Conservation (phyloP, 805 yeast species). For the Saccharomycopsis schoenii region DNA sequence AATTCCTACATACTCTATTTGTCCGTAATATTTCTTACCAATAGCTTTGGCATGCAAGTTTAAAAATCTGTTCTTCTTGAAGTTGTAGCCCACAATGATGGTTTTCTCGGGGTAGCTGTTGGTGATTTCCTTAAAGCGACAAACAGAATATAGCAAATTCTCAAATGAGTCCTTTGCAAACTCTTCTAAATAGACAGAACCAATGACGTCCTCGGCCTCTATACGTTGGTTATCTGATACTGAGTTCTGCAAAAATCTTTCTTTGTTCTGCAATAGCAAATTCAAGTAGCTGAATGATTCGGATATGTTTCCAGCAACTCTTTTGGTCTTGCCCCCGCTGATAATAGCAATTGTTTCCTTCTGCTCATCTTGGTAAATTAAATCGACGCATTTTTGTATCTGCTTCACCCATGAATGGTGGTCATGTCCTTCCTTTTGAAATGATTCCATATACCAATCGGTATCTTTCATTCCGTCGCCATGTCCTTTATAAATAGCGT, state of each 20-base stretch:
- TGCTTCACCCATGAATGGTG: conserved; percentile 59
- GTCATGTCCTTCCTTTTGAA: conserved; percentile 62
- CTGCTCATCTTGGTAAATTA: conserved; percentile 25
- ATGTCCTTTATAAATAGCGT: conserved; percentile 16
- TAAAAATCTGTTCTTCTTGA: conserved; percentile 54
- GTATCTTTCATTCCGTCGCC: conserved; percentile 33
- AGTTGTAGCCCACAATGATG: conserved; percentile 64
- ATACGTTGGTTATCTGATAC: background rate
- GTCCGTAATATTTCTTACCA: conserved; percentile 18
- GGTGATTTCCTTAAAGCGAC: conserved; percentile 39
- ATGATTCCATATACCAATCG: conserved; percentile 62
- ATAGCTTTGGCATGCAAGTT: conserved; percentile 45
- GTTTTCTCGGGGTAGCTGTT: conserved; percentile 40
- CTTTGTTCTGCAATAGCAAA: conserved; percentile 13
- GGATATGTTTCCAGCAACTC: conserved; percentile 39
- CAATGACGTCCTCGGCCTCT: conserved; percentile 9
- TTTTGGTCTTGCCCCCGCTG: conserved; percentile 67
- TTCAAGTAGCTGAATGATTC: conserved; percentile 50
- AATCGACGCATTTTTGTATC: conserved; percentile 35
- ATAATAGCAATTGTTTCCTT: conserved; percentile 32
- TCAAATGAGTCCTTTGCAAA: conserved; percentile 75
- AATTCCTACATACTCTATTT: conserved; percentile 44
- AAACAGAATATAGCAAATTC: conserved; percentile 54
- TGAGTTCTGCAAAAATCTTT: background rate
- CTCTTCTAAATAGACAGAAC: conserved; percentile 46